Evolutionary conservation across 2,329 filamentous ascomycete genomes (phyloP).

Genomic region (Didymella lethalis): DNA sequence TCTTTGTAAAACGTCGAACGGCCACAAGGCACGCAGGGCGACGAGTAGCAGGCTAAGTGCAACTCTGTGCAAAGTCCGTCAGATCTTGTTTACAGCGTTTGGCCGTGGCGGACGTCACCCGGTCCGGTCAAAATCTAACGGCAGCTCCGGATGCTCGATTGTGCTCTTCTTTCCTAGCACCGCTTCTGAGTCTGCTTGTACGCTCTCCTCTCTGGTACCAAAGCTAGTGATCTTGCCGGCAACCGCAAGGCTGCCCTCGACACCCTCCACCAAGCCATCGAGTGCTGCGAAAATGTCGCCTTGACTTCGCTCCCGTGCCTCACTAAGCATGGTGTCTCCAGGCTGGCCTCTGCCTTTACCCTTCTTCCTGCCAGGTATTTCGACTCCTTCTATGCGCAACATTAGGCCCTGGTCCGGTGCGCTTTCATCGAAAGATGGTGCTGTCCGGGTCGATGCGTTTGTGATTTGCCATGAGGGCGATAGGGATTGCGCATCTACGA

Average conservation of each 20-base stretch:
- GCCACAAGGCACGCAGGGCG: background rate
- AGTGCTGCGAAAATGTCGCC: constrained; percentile 49
- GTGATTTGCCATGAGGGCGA: constrained; percentile 76
- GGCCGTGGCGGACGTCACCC: background rate
- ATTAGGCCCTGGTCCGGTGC: constrained; percentile 60
- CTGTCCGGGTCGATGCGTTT: constrained; percentile 61
- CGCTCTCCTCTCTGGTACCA: constrained; percentile 12
- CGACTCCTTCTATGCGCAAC: constrained; percentile 68
- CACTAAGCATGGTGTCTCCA: constrained; percentile 39
- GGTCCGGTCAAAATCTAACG: constrained; percentile 3
- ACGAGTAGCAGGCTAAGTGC: background rate
- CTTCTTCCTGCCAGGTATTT: constrained; percentile 42
- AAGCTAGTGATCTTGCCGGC: constrained; percentile 44
- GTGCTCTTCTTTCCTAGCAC: constrained; percentile 5
- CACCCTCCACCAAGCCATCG: constrained; percentile 47
- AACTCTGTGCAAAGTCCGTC: background rate
- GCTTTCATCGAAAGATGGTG: constrained; percentile 68
- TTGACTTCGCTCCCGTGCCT: constrained; percentile 41
- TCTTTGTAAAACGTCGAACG: constrained; percentile 5
- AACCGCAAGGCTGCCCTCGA: constrained; percentile 48
- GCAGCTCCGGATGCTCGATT: background rate
- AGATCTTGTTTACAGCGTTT: background rate
- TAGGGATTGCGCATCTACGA: constrained; percentile 76
- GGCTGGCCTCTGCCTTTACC: constrained; percentile 41
- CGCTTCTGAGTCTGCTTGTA: background rate